These are phyloP conservation scores for Gossypium schwendimanii DNA, from an alignment of 441 rosid species.

Conservation along the genomic window DNA sequence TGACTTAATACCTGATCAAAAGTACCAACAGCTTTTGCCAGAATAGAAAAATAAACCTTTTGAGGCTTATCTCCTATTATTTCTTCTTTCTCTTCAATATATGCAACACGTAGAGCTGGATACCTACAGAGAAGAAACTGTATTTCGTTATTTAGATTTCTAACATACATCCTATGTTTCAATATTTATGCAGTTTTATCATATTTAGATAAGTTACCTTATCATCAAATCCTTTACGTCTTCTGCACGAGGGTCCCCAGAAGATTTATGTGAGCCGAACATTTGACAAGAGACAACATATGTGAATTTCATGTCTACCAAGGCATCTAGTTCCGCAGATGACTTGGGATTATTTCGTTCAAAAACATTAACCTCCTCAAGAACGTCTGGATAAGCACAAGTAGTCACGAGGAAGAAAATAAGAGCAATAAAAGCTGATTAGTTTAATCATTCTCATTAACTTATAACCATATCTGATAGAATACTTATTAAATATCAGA, in stretches of 20 bases:
- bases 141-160: conserved; percentile 17
- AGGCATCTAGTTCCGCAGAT: conserved; percentile 69
- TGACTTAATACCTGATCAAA: conserved; percentile 61
- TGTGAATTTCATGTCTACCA: conserved; percentile 85
- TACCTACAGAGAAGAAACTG: conserved; percentile 46
- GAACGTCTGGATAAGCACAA: conserved; percentile 56
- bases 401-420: conserved; percentile 5
- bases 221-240: conserved; percentile 82
- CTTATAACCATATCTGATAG: neutral
- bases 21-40: conserved; percentile 78
- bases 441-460: conserved; percentile 4
- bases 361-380: conserved; percentile 58
- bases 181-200: neutral
- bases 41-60: conserved; percentile 73
- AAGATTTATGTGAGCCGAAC: conserved; percentile 71
- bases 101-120: conserved; percentile 91
- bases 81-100: conserved; percentile 94
- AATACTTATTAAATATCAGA: neutral
- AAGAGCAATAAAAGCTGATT: neutral
- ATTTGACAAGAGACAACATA: conserved; percentile 81
- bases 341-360: conserved; percentile 60
- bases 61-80: conserved; percentile 26
- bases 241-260: conserved; percentile 88
- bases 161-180: conserved; percentile 1
- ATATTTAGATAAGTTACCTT: conserved; percentile 37